phyloP scores from a whole-genome alignment of 2,329 filamentous ascomycete species.

The Fusarium gaditjirri region DNA sequence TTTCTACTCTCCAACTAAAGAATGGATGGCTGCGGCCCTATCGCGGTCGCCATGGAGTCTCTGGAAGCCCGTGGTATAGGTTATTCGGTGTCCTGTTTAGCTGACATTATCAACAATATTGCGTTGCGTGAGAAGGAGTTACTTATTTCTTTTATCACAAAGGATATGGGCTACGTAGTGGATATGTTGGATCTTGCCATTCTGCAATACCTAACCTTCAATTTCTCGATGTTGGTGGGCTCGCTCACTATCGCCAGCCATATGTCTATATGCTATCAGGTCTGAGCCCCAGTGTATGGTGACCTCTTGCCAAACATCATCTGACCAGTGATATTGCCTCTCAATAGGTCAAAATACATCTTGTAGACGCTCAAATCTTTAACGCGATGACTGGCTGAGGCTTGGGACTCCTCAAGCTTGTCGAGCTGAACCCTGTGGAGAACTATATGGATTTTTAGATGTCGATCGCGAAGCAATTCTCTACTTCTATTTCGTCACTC shows the following conservation, averaged over 20 bases:
- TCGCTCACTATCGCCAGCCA: neutral
- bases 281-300: neutral
- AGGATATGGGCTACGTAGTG: neutral
- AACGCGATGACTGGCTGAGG: neutral
- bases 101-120: slow-evolving; percentile 3
- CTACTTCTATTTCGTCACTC: neutral
- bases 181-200: neutral
- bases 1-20: neutral
- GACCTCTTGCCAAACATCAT: neutral
- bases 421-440: neutral
- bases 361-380: neutral
- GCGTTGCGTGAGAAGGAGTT: neutral
- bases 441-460: neutral
- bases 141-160: neutral
- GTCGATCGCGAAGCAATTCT: neutral
- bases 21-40: slow-evolving; percentile 1
- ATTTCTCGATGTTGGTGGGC: neutral
- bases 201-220: neutral
- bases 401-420: neutral
- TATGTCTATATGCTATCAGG: neutral
- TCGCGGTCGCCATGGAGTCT: slow-evolving; percentile 7
- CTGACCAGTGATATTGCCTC: neutral
- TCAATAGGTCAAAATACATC: neutral
- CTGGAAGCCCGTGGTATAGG: neutral
- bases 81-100: neutral